Evolutionary conservation across 2,329 filamentous ascomycete species (phyloP).

Genomic region (Neophaeococcomyces aloes): DNA sequence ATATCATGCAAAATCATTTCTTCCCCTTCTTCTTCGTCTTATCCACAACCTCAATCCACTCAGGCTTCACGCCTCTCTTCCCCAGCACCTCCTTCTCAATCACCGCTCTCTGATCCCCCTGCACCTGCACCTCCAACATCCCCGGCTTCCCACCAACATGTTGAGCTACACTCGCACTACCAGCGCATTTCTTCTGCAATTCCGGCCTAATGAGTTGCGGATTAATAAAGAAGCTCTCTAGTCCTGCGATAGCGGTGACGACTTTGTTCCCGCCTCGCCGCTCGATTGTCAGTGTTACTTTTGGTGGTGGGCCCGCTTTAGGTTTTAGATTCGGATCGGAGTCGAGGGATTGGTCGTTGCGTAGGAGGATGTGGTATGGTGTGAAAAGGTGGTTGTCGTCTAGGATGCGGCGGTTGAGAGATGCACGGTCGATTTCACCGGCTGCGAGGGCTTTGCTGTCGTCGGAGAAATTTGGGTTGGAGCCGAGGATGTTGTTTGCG

Average conservation of each 20-base stretch:
- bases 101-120: constrained; percentile 54
- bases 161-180: constrained; percentile 55
- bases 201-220: constrained; percentile 54
- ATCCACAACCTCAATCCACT: constrained; percentile 55
- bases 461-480: constrained; percentile 37
- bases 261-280: constrained; percentile 57
- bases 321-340: constrained; percentile 41
- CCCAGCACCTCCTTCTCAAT: constrained; percentile 47
- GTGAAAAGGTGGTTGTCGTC: constrained; percentile 39
- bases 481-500: constrained; percentile 50
- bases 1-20: constrained; percentile 14
- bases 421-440: constrained; percentile 49
- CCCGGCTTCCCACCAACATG: constrained; percentile 52
- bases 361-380: constrained; percentile 48
- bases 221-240: constrained; percentile 53
- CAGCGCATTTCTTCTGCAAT: constrained; percentile 56
- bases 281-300: constrained; percentile 50
- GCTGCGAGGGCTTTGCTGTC: constrained; percentile 49
- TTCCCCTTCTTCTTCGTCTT: constrained; percentile 58
- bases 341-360: constrained; percentile 33
- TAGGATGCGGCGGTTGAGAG: constrained; percentile 49
- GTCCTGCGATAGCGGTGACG: constrained; percentile 50
- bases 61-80: constrained; percentile 46
- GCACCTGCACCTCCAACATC: constrained; percentile 56
- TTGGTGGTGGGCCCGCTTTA: constrained; percentile 50